Evolutionary conservation across 768 basidiomycete genomes (phyloP).

Genomic region (Naganishia vaughanmartiniae): DNA sequence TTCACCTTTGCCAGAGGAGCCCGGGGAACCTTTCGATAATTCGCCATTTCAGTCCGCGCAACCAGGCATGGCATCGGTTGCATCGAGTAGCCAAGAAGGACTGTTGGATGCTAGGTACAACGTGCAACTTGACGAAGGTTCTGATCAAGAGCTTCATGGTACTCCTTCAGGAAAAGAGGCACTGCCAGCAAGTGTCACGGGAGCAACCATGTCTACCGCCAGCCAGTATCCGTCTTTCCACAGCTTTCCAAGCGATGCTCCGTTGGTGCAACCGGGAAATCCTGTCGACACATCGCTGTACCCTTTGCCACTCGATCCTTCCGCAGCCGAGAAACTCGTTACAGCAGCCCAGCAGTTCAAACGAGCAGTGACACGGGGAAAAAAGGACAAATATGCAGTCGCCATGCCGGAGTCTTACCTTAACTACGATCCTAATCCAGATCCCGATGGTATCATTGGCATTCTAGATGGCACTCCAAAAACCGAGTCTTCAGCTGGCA

Average conservation of each 20-base stretch:
- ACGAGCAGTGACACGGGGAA: not conserved
- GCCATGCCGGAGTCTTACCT: constrained; percentile 10
- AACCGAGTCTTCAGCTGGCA: not conserved
- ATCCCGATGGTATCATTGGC: not conserved
- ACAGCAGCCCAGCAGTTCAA: constrained; percentile 4
- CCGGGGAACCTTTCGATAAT: not conserved
- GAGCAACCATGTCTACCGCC: not conserved
- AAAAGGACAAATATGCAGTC: not conserved
- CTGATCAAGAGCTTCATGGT: too few relatives aligned
- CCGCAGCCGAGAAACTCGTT: not conserved
- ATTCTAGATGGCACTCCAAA: not conserved
- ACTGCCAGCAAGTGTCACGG: not conserved
- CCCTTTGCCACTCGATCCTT: not conserved
- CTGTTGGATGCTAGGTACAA: not conserved
- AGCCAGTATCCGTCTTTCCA: constrained; percentile 9
- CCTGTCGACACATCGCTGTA: not conserved
- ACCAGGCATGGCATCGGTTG: not conserved
- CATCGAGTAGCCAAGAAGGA: not conserved
- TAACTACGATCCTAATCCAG: not conserved
- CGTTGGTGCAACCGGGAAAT: not conserved
- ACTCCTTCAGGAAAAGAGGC: not conserved
- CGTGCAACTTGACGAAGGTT: not conserved
- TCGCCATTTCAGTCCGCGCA: not conserved
- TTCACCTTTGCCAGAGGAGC: not conserved
- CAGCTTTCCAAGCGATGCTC: constrained; percentile 1